These are phyloP conservation scores for Camillea tinctor DNA, from an alignment of 2,329 filamentous ascomycete species.

Conservation along the genomic window DNA sequence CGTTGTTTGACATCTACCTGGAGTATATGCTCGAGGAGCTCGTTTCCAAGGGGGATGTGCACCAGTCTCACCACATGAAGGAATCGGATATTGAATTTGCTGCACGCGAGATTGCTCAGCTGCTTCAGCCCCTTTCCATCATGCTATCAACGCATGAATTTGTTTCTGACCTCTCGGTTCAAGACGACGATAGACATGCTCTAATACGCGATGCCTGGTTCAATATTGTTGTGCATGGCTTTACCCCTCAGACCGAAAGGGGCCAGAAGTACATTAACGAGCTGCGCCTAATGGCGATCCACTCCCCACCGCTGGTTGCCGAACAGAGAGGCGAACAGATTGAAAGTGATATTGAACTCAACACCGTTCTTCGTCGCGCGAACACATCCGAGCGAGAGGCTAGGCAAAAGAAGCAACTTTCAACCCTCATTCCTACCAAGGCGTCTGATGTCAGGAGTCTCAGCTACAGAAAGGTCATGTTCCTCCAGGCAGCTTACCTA, in stretches of 20 bases:
- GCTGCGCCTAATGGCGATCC: slow-evolving; percentile 77
- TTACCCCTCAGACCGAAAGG: slow-evolving; percentile 70
- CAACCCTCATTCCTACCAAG: slow-evolving; percentile 70
- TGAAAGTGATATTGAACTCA: slow-evolving; percentile 95
- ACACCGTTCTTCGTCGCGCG: slow-evolving; percentile 85
- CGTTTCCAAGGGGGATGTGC: slow-evolving; percentile 85
- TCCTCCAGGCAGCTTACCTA: slow-evolving; percentile 84
- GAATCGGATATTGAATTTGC: slow-evolving; percentile 79
- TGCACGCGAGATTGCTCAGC: slow-evolving; percentile 80
- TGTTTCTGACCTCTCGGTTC: slow-evolving; percentile 41
- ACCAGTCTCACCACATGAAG: slow-evolving; percentile 70
- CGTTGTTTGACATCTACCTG: slow-evolving; percentile 79
- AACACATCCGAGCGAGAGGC: slow-evolving; percentile 75
- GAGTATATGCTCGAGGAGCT: slow-evolving; percentile 81
- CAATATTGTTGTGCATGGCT: slow-evolving; percentile 93
- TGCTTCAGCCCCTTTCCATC: slow-evolving; percentile 83
- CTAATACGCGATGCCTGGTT: slow-evolving; percentile 94
- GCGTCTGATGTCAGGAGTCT: slow-evolving; percentile 77
- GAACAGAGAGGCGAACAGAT: slow-evolving; percentile 86
- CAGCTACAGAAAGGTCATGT: slow-evolving; percentile 88
- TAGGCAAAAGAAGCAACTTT: slow-evolving; percentile 77
- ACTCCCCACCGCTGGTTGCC: slow-evolving; percentile 83
- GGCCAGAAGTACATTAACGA: slow-evolving; percentile 73
- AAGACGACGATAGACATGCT: slow-evolving; percentile 68
- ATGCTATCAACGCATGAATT: slow-evolving; percentile 70